Conservation (phyloP, 768 basidiomycete species). For the Pleurotus citrinopileatus region DNA sequence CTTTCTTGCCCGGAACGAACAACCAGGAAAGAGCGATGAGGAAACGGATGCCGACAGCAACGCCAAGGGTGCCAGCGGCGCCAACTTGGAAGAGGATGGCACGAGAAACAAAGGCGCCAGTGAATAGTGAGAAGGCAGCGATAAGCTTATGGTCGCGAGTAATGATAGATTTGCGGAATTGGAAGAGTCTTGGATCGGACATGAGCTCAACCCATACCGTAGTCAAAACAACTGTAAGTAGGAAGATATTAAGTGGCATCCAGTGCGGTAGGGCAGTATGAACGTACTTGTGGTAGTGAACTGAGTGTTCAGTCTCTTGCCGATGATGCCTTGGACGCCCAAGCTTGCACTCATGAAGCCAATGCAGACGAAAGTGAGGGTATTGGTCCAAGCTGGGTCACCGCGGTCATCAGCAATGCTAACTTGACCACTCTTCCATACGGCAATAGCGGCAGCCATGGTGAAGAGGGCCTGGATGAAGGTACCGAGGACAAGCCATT, state of each 20-base stretch:
- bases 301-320: slow-evolving; percentile 76
- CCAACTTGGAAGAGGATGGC: slow-evolving; percentile 60
- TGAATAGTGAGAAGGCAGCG: slow-evolving; percentile 65
- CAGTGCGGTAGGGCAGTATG: slow-evolving; percentile 2
- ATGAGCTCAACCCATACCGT: slow-evolving; percentile 88
- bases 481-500: slow-evolving; percentile 73
- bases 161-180: slow-evolving; percentile 43
- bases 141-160: slow-evolving; percentile 72
- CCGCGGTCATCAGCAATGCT: slow-evolving; percentile 53
- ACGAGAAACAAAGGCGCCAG: slow-evolving; percentile 70
- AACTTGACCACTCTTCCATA: slow-evolving; percentile 66
- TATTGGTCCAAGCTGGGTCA: slow-evolving; percentile 68
- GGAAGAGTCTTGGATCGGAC: slow-evolving; percentile 76
- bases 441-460: slow-evolving; percentile 65
- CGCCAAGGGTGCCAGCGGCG: slow-evolving; percentile 60
- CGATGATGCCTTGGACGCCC: slow-evolving; percentile 85
- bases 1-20: slow-evolving; percentile 47
- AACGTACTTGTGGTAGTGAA: slow-evolving; percentile 73
- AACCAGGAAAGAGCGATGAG: slow-evolving; percentile 65
- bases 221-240: slow-evolving; percentile 66
- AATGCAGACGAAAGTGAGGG: slow-evolving; percentile 64
- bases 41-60: slow-evolving; percentile 61
- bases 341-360: slow-evolving; percentile 81
- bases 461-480: slow-evolving; percentile 75
- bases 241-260: not conserved